Conservation (phyloP, 2,329 filamentous ascomycete genomes). For the Nigrograna mackinnonii region DNA sequence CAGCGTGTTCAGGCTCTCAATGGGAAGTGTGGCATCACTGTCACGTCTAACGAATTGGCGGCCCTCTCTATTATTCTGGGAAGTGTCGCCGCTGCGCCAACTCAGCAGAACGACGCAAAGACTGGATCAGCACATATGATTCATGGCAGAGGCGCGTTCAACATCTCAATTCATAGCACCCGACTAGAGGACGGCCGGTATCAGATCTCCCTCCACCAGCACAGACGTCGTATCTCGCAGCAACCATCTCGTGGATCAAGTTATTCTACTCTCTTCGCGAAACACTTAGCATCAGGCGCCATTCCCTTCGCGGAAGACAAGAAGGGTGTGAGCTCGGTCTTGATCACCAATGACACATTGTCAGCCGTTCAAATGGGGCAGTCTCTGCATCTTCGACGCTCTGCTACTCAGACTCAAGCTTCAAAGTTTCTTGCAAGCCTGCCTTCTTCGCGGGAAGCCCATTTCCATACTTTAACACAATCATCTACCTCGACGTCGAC, state of each 20-base stretch:
- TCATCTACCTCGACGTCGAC: conserved; percentile 15
- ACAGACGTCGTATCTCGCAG: conserved; percentile 26
- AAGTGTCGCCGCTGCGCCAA: conserved; percentile 9
- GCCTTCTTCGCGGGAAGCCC: conserved; percentile 20
- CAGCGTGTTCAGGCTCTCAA: conserved; percentile 19
- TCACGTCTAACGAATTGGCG: conserved; percentile 27
- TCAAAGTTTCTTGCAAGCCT: conserved; percentile 23
- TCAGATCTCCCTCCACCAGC: conserved; percentile 23
- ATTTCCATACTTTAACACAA: conserved; percentile 21
- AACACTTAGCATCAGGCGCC: conserved; percentile 34
- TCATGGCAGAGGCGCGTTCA: conserved; percentile 24
- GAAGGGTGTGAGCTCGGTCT: conserved; percentile 22
- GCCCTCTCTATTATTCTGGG: conserved; percentile 34
- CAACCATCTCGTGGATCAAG: conserved; percentile 23
- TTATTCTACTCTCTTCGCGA: conserved; percentile 34
- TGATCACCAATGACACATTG: conserved; percentile 25
- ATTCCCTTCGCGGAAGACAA: conserved; percentile 27
- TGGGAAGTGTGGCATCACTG: conserved; percentile 15
- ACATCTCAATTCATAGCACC: conserved; percentile 23
- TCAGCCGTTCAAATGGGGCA: conserved; percentile 20
- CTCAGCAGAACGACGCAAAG: conserved; percentile 3
- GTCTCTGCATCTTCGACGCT: conserved; percentile 14
- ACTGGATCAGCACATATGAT: background rate
- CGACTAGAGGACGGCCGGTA: conserved; percentile 15
- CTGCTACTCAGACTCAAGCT: conserved; percentile 10